Evolutionary conservation across 331 rosid species (phyloP), one percentile per base, ranked within the genome.

Genomic region (Rosa hybrid): DNA sequence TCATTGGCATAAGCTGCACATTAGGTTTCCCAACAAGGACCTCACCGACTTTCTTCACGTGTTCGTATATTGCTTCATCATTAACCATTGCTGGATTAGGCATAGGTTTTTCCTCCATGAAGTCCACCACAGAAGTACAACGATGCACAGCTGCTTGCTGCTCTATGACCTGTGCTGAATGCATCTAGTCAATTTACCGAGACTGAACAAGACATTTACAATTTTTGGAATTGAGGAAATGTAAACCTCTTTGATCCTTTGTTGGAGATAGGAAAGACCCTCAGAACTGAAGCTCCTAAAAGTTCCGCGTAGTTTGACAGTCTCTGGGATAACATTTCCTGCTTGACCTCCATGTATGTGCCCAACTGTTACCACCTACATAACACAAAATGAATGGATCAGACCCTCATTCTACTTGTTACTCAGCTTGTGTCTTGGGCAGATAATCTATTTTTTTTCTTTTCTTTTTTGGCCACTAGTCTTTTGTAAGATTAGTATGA

Each of bases 321-420:
- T 65, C 21, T 83, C 86, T 0, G 86, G 85, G 63, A 86, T 78
- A 46, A 80, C 85, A 74, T 80, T 80, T 27, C 14, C 53, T 27
- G 83, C 81, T 68, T 77, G 76, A 25, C 89, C 87, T 62, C 85
- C 89, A 18, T 81, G 75, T n/a, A 80, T 62, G 45, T 20, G 45
- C 25, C 85, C 87, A 5, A 86, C 74, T 14, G 86, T 82, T 27
- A 83, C 86, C 69, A 86, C 89, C 89, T 86, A 80, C 71, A 64
- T 23, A 14, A 51, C 23, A 48, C 50, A 74, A 65, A 25, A 75
- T 21, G 48, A 57, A 77, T 12, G 63, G 51, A 27, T 68, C 59
- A 62, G 5, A 5, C 6, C 46, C 45, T 39, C 21, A 68, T 41
- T 68, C 34, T 4, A 21, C 27, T 42, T 20, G 73, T 68, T 39